Base-by-base conservation (phyloP, 2,329 filamentous ascomycete genomes). In the Diaporthe helianthi region DNA sequence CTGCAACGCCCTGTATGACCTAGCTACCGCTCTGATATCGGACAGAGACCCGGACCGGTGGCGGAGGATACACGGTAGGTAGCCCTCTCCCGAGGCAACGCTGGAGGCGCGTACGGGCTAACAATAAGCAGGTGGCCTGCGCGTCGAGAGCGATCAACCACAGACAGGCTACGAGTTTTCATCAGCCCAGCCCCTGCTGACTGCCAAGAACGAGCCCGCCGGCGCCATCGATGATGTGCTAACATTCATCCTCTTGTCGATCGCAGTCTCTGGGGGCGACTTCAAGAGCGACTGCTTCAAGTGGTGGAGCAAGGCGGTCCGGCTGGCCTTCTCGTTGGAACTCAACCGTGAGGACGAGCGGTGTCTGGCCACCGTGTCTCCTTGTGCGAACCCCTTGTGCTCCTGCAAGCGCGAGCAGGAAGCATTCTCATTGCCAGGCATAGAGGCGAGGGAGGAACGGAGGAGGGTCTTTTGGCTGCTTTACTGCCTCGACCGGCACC, bases 401-500 rank as follows among this genome's bases (percentile, higher is more conserved):
- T 73, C 72, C 70, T 79, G 78, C 55, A 75, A 76, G 22, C 75
- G 75, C 22, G 75, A 78, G 15, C 74, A 75, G 22, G 73, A 76
- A 17, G 74, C 72, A 12, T 65, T 69, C 1, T 75, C 76, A 0
- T 51, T 76, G 15, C 71, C 74, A 5, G 73, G 74, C 4, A 58
- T 81, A 8, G 85, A 86, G 71, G 79, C 81, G 7, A 78, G 79
- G 24, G 83, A 85, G 70, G 83, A 85, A 73, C 75, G 81, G 5
- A 77, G 83, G 5, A 76, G 83, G 6, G 80, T 82, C 0, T 85
- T 84, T 71, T 85, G 83, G 83, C 75, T 85, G 1, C 72, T 85
- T 0, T 85, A 83, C 70, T 79, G 80, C 29, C 75, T 85, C 7
- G 83, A 85, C 69, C 76, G 83, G 12, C 83, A 85, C 69, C 72